A percentile compares a stretch with the other conserved stretches of the same genome.
phyloP scores from a whole-genome alignment of 2,329 filamentous ascomycete genomes.

The Lachnellula suecica region DNA sequence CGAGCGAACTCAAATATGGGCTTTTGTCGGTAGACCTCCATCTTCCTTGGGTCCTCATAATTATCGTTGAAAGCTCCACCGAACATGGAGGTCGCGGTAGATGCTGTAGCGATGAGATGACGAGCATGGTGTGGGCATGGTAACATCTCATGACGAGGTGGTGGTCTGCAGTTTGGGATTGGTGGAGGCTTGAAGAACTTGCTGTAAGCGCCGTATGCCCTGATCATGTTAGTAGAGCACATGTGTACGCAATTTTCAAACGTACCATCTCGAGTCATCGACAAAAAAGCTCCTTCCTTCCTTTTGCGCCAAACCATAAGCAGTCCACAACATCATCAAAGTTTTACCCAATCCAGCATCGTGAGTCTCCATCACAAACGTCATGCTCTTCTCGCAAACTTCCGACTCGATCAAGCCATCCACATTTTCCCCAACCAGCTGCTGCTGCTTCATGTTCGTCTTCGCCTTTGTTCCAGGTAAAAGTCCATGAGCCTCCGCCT shows the following conservation, averaged over 20 bases:
- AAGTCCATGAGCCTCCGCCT: slow-evolving; percentile 66
- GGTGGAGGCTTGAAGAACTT: slow-evolving; percentile 71
- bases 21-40: slow-evolving; percentile 51
- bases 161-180: slow-evolving; percentile 63
- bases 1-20: slow-evolving; percentile 69
- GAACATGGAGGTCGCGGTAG: slow-evolving; percentile 65
- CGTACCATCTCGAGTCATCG: slow-evolving; percentile 74
- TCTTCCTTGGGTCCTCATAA: slow-evolving; percentile 49
- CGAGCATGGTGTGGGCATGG: slow-evolving; percentile 76
- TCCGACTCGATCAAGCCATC: slow-evolving; percentile 46
- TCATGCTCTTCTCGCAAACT: slow-evolving; percentile 70
- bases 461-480: slow-evolving; percentile 44
- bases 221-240: slow-evolving; percentile 26
- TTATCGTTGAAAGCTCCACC: slow-evolving; percentile 55
- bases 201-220: slow-evolving; percentile 74
- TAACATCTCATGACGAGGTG: slow-evolving; percentile 72
- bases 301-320: slow-evolving; percentile 74
- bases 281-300: slow-evolving; percentile 79
- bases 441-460: slow-evolving; percentile 28
- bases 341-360: slow-evolving; percentile 77
- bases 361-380: slow-evolving; percentile 71
- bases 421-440: slow-evolving; percentile 48
- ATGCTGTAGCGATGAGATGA: slow-evolving; percentile 72
- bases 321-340: slow-evolving; percentile 78
- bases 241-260: neutral